Evolutionary conservation across 352 stramenopile species (phyloP), one percentile per base, ranked within the genome.

Genomic region (Pythium plurisporium): DNA sequence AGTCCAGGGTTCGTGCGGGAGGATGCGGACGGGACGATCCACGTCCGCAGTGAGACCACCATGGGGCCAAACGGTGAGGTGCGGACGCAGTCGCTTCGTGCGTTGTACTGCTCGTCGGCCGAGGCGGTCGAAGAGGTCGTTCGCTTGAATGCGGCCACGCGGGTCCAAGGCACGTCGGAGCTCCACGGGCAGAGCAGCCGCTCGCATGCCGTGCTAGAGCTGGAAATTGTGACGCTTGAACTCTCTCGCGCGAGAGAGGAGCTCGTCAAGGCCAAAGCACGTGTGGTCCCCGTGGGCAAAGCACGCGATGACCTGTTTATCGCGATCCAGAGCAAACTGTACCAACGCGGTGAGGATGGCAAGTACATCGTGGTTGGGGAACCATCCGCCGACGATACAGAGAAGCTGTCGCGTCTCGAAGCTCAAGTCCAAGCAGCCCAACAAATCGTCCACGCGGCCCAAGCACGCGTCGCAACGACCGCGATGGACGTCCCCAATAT

Each of bases 1-100:
- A 56, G 66, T 12, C 61, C 65, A 1, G 74, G 75, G 1, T 83
- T 79, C 55, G 75, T 81, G 2, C 70, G 73, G 44, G 70, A 81
- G 59, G 73, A 79, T 38, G 68, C 55, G 0, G 57, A 79, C 42
- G 75, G 75, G 36, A 49, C 54, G 1, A 69, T 83, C 36, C 70
- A 83, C 54, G 71, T 85, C 17, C 72, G 75, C 25, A 81, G 75
- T 44, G 70, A 70, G 25, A 81, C 72, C 36, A 77, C 67, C 7
- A 71, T 72, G 52, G 72, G 72, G 1, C 55, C 55, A 0, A 67
- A 72, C 3, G 74, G 73, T 12, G 68, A 79, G 48, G 69, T 86
- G 9, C 43, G 69, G 34, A 81, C 65, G n/a, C 73, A 82, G 44
- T 74, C 65, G 22, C 63, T 82, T 2, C 42, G 56, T 20, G 68